phyloP scores from a whole-genome alignment of 495 filamentous ascomycete genomes.

The Penicillium silybi region DNA sequence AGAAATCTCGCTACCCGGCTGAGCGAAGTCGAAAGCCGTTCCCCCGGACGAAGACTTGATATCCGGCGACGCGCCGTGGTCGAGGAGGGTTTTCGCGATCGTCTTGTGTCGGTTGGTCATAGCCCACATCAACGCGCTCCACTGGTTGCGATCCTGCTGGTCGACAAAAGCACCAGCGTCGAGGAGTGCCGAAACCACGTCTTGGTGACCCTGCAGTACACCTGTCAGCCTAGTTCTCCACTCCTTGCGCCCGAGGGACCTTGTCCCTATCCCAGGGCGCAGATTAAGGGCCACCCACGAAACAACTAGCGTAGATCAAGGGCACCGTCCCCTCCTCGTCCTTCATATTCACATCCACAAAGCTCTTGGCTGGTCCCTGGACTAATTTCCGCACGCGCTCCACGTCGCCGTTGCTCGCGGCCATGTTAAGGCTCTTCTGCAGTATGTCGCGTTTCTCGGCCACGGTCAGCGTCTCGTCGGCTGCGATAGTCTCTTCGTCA shows the following conservation, averaged over 20 bases:
- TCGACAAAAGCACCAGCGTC: constrained; percentile 88
- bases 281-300: constrained; percentile 57
- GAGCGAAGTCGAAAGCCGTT: constrained; percentile 94
- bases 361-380: constrained; percentile 66
- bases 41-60: constrained; percentile 90
- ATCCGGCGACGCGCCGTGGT: constrained; percentile 92
- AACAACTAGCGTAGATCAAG: constrained; percentile 97
- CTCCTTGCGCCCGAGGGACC: not conserved
- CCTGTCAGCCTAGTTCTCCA: constrained; percentile 6
- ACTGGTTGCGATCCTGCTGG: constrained; percentile 90
- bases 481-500: constrained; percentile 75
- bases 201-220: constrained; percentile 72
- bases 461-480: constrained; percentile 67
- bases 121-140: constrained; percentile 99
- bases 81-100: constrained; percentile 86
- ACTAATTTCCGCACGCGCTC: constrained; percentile 75
- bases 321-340: constrained; percentile 95
- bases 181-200: constrained; percentile 79
- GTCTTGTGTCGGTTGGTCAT: constrained; percentile 98
- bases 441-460: constrained; percentile 74
- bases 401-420: constrained; percentile 92
- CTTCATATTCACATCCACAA: constrained; percentile 81
- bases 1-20: constrained; percentile 92
- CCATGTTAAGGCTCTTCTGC: constrained; percentile 89
- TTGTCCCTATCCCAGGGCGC: not conserved